phyloP scores from a whole-genome alignment of 148 eudicot species.

The Arbutus unedo region DNA sequence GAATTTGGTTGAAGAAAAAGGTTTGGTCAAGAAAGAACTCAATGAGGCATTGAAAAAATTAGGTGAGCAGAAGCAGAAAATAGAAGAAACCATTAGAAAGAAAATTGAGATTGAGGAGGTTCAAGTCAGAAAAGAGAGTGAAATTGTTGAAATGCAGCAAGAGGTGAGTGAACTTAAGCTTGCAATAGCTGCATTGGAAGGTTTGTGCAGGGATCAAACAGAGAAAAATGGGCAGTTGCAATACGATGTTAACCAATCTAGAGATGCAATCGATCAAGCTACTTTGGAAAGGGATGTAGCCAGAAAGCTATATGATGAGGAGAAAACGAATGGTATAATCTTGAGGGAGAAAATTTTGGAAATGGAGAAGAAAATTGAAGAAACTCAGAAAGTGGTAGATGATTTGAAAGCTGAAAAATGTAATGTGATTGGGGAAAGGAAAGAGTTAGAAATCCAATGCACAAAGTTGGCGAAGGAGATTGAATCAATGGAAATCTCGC shows the following conservation, averaged over 20 bases:
- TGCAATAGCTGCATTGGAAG: slow-evolving; percentile 32
- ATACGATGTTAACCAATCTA: slow-evolving; percentile 30
- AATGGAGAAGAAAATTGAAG: slow-evolving; percentile 41
- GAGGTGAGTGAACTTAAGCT: slow-evolving; percentile 27
- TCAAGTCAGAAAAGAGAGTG: slow-evolving; percentile 32
- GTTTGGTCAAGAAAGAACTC: slow-evolving; percentile 24
- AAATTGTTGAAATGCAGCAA: slow-evolving; percentile 35
- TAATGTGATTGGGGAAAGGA: slow-evolving; percentile 39
- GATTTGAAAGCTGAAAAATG: slow-evolving; percentile 34
- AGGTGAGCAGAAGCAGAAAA: slow-evolving; percentile 31
- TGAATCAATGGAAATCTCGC: slow-evolving; percentile 27
- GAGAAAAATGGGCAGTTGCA: slow-evolving; percentile 34
- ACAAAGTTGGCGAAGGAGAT: slow-evolving; percentile 33
- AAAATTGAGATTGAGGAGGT: slow-evolving; percentile 39
- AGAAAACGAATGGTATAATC: slow-evolving; percentile 35
- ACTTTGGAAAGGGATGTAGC: slow-evolving; percentile 47
- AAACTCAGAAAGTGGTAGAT: slow-evolving; percentile 28
- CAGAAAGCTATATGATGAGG: slow-evolving; percentile 35
- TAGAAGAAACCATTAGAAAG: slow-evolving; percentile 31
- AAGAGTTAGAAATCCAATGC: slow-evolving; percentile 36
- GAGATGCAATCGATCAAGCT: slow-evolving; percentile 29
- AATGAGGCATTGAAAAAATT: slow-evolving; percentile 26
- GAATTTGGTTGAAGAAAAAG: slow-evolving; percentile 37
- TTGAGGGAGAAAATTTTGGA: slow-evolving; percentile 36
- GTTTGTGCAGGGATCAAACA: slow-evolving; percentile 17